These are phyloP conservation scores for Venturia asperata DNA, from an alignment of 2,329 filamentous ascomycete genomes.

Conservation along the genomic window DNA sequence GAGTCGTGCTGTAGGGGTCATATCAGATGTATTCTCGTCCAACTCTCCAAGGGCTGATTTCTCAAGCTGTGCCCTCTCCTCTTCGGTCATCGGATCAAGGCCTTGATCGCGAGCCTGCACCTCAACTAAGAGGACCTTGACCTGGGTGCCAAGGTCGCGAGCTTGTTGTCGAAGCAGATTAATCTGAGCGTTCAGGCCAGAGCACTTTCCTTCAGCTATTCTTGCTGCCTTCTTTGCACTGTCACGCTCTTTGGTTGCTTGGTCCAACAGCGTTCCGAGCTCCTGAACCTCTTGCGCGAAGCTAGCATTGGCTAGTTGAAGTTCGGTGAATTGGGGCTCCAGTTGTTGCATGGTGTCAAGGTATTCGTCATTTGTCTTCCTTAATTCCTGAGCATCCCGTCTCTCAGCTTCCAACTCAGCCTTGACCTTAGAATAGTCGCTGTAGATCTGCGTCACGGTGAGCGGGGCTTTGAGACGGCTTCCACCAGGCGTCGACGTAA, in stretches of 20 bases:
- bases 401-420: conserved; percentile 66
- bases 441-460: conserved; percentile 56
- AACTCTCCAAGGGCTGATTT: conserved; percentile 71
- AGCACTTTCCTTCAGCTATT: conserved; percentile 68
- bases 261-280: conserved; percentile 69
- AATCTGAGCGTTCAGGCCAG: conserved; percentile 55
- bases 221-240: conserved; percentile 68
- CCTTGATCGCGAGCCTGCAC: conserved; percentile 76
- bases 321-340: conserved; percentile 79
- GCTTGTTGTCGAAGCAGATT: conserved; percentile 79
- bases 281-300: conserved; percentile 74
- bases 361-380: conserved; percentile 75
- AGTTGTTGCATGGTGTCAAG: conserved; percentile 77
- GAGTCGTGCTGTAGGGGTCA: conserved; percentile 78
- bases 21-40: conserved; percentile 51
- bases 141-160: conserved; percentile 80
- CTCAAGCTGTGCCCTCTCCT: conserved; percentile 69
- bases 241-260: conserved; percentile 74
- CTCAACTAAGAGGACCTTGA: conserved; percentile 86
- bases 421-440: conserved; percentile 58
- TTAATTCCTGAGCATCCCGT: conserved; percentile 65
- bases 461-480: conserved; percentile 48
- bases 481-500: conserved; percentile 42
- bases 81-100: conserved; percentile 59
- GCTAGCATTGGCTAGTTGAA: conserved; percentile 71